Base-by-base conservation (phyloP, 768 basidiomycete genomes). In the Hericium coralloides region DNA sequence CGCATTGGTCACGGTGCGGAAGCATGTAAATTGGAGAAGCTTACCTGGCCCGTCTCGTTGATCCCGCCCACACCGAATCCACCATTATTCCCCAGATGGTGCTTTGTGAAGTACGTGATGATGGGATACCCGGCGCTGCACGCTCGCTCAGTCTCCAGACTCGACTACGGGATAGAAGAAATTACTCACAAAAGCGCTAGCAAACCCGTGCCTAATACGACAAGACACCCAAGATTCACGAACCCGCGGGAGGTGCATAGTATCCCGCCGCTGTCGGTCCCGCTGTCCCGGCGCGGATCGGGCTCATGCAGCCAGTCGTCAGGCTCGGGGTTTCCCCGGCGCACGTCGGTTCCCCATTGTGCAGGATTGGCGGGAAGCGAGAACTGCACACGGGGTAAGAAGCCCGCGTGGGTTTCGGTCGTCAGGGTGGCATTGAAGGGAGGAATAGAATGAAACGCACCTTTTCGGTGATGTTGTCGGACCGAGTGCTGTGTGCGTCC, bases 31-130 rank as follows among this genome's bases (percentile, higher is more conserved):
- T 18, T 6, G 22, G 15, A 26, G 47, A 22, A 36, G 15, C 37
- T 12, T 17, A 68, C 74, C 65, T 81, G 79, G 14, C 81, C 79
- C 1, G 72, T 70, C 20, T 68, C 66, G 60, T 80, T 80, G 47
- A 71, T 71, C 1, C 78, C 79, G 17, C 79, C 79, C 9, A 80
- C 57, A 58, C 75, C 76, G 68, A 73, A 80, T 38, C 63, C 74
- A 26, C 72, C 72, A 25, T 70, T 66, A 1, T 57, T 68, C 36
- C 64, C 64, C 47, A 60, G 55, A 14, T 53, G 55, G 12, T 31
- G 37, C 37, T 52, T 52, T 20, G 64, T 68, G 22, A 69, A 62
- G 50, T 66, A 69, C 4, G 65, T 64, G 17, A 70, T 65, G 49
- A 74, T 58, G 9, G 73, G 73, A 58, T 70, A 74, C 4, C 69